Base-by-base conservation (phyloP, 73 alveolate genomes). In the Stentor roeselii region DNA sequence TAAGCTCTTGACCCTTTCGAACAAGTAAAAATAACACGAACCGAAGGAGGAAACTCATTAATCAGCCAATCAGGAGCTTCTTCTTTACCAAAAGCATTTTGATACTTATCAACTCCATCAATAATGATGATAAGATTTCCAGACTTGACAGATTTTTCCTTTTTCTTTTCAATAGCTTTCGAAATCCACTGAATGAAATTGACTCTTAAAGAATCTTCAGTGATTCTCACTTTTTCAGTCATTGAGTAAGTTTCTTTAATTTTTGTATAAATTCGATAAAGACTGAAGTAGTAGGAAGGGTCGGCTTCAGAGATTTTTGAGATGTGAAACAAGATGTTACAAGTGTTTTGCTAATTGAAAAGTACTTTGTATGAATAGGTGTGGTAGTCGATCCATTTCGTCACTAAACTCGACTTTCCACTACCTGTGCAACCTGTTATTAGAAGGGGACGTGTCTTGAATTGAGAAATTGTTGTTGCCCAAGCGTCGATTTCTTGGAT, bases 61-160 rank as follows among this genome's bases (percentile, higher is more conserved):
- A 90, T 90, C 31, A 89, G 41, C 92, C 94, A 89, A 75, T 89
- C 94, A 42, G 94, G 89, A 11, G 92, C 74, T 59, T 89, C 94
- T 67, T 89, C 91, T 3, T 75, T 75, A 6, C 82, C 75, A 6
- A 60, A 60, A n/a, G 36, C 58, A 37, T 88, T 91, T 27, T 58
- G 42, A 67, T 84, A 89, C 31, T 84, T 86, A 41, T 89, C 94
- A 77, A 86, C 39, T 3, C 94, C 94, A 42, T 89, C 94, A 21
- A 89, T 40, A 36, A 89, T 86, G 36, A 89, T 4, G 27, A 89
- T 75, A 36, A 89, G 67, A 60, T 86, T 86, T 30, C 83, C 60
- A 4, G 59, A 67, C 36, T 78, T 76, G 27, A 77, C 89, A 41
- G 78, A 35, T 21, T 76, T 89, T 36, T 59, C 87, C 39, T 75